A percentile compares a stretch with the other conserved stretches of the same genome.
phyloP scores from a whole-genome alignment of 768 basidiomycete genomes.

The Scleroderma bovista region DNA sequence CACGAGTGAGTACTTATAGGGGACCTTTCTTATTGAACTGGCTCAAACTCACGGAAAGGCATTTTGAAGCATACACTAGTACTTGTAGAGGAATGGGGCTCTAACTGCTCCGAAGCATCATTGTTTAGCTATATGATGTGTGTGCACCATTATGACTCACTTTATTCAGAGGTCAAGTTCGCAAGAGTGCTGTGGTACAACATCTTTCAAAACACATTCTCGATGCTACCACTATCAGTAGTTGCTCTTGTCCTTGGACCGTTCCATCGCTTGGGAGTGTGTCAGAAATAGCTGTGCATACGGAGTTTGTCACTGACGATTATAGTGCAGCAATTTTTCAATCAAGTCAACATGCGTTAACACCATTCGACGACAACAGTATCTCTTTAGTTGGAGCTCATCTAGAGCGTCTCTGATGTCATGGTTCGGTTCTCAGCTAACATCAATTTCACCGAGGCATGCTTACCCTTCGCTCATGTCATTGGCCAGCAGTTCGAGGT shows the following conservation, averaged over 20 bases:
- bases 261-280: slow-evolving; percentile 27
- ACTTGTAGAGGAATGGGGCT: too few relatives aligned
- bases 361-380: slow-evolving; percentile 97
- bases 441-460: neutral
- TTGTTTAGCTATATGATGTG: too few relatives aligned
- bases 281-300: neutral
- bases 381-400: slow-evolving; percentile 83
- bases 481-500: slow-evolving; percentile 72
- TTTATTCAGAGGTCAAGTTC: too few relatives aligned
- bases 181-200: neutral
- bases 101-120: too few relatives aligned
- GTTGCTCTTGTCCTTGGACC: slow-evolving; percentile 23
- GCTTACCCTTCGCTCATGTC: slow-evolving; percentile 88
- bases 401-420: slow-evolving; percentile 77
- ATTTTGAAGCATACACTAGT: too few relatives aligned
- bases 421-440: neutral
- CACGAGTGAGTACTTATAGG: too few relatives aligned
- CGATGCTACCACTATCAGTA: slow-evolving; percentile 2
- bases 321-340: slow-evolving; percentile 94
- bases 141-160: too few relatives aligned
- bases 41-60: neutral
- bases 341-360: slow-evolving; percentile 97
- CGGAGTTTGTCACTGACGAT: slow-evolving; percentile 50
- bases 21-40: too few relatives aligned
- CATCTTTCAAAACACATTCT: neutral